Conservation (phyloP, 352 stramenopile genomes). For the Globisporangium rhizosaccharum region DNA sequence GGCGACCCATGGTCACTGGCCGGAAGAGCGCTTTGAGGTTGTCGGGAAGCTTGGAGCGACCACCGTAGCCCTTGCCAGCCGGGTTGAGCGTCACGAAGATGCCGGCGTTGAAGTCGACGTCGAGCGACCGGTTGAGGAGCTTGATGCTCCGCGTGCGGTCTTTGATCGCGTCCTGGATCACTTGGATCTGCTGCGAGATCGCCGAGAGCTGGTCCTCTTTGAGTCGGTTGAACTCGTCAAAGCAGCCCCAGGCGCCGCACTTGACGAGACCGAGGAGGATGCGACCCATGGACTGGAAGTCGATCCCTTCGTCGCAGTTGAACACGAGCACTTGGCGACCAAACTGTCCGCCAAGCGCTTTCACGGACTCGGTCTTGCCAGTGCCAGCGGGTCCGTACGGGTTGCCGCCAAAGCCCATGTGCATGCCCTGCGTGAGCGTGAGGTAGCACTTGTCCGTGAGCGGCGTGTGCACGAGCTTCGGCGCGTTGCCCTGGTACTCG, state of each 20-base stretch:
- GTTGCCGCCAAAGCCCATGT: constrained; percentile 92
- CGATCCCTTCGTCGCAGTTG: constrained; percentile 94
- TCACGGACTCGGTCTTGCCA: constrained; percentile 94
- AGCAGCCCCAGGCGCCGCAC: constrained; percentile 94
- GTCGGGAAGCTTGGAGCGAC: constrained; percentile 89
- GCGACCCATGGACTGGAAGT: constrained; percentile 92
- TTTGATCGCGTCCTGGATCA: constrained; percentile 94
- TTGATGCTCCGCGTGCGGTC: constrained; percentile 61
- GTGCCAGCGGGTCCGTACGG: constrained; percentile 92
- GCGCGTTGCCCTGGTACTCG: constrained; percentile 93
- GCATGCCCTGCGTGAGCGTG: constrained; percentile 92
- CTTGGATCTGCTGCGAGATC: constrained; percentile 93
- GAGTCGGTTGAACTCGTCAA: constrained; percentile 95
- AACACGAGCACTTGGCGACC: constrained; percentile 91
- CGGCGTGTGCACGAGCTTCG: constrained; percentile 92
- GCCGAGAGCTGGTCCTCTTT: constrained; percentile 93
- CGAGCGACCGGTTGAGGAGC: constrained; percentile 78
- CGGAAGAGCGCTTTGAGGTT: constrained; percentile 94
- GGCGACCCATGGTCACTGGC: constrained; percentile 89
- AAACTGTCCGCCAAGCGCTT: constrained; percentile 88
- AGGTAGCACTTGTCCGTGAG: constrained; percentile 95
- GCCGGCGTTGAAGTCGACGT: constrained; percentile 91
- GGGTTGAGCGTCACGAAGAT: constrained; percentile 97
- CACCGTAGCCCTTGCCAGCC: constrained; percentile 91
- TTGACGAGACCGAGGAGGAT: constrained; percentile 96